A percentile compares a stretch with the other conserved stretches of the same genome.
These are phyloP conservation scores for Solidago caesia DNA, from an alignment of 129 eudicot genomes.

Conservation along the genomic window DNA sequence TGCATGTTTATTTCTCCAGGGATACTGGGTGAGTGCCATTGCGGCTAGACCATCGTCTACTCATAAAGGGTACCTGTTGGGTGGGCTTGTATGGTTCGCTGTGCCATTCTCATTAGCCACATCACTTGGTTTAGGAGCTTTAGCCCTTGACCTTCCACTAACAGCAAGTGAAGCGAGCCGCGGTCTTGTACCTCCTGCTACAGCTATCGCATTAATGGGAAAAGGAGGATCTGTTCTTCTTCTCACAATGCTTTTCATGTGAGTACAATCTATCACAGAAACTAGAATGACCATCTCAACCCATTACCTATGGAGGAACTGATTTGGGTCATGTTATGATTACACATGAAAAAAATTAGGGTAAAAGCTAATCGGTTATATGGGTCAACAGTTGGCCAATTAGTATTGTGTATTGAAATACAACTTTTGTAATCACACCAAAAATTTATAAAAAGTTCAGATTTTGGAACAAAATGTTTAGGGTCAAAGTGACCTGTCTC, in stretches of 20 bases:
- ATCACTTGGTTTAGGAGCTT: slow-evolving; percentile 85
- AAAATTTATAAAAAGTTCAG: neutral
- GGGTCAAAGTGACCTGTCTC: neutral
- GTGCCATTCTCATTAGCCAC: slow-evolving; percentile 97
- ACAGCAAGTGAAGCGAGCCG: slow-evolving; percentile 85
- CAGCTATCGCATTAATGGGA: slow-evolving; percentile 97
- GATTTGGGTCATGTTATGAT: slow-evolving; percentile 8
- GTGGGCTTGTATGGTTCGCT: slow-evolving; percentile 96
- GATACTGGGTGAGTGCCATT: slow-evolving; percentile 98
- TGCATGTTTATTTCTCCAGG: slow-evolving; percentile 39
- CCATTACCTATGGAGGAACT: neutral
- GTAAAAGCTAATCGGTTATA: neutral
- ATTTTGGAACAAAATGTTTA: neutral
- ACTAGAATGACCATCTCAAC: neutral
- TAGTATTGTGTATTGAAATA: neutral
- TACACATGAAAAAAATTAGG: neutral
- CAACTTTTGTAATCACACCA: neutral
- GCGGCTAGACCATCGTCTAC: slow-evolving; percentile 99
- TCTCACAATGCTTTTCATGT: slow-evolving; percentile 98
- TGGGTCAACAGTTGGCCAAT: neutral
- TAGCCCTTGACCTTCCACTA: slow-evolving; percentile 89
- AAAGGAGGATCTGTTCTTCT: slow-evolving; percentile 93
- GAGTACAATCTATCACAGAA: slow-evolving; percentile 25
- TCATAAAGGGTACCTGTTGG: slow-evolving; percentile 92
- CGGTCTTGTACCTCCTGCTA: slow-evolving; percentile 97